Evolutionary conservation across 495 filamentous ascomycete genomes (phyloP).

Genomic region (Immersiella caudata): DNA sequence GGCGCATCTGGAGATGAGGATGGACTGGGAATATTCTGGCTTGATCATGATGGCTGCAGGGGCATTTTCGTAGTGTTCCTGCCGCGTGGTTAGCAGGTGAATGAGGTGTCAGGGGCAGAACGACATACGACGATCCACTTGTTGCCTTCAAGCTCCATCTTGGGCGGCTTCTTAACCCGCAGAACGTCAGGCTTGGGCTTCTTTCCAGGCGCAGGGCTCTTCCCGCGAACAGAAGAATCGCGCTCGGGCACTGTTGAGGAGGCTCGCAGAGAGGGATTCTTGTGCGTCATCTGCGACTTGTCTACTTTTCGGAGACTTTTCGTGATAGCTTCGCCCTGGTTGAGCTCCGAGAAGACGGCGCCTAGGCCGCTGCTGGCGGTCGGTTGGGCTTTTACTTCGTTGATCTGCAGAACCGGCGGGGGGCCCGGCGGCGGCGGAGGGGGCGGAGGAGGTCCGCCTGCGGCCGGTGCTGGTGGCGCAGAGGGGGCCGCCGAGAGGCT

Average conservation of each 20-base stretch:
- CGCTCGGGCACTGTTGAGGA: slow-evolving; percentile 67
- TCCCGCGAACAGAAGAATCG: slow-evolving; percentile 62
- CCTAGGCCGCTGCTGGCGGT: slow-evolving; percentile 60
- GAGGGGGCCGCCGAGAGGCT: slow-evolving; percentile 40
- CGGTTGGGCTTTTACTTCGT: slow-evolving; percentile 42
- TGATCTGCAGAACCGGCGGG: slow-evolving; percentile 54
- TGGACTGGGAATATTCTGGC: slow-evolving; percentile 79
- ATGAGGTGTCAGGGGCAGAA: background rate
- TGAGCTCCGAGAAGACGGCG: slow-evolving; percentile 88
- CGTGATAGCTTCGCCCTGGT: slow-evolving; percentile 84
- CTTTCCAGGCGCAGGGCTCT: slow-evolving; percentile 82
- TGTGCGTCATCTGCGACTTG: slow-evolving; percentile 94
- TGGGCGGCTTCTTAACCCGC: slow-evolving; percentile 88
- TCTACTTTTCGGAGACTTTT: slow-evolving; percentile 89
- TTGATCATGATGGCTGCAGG: slow-evolving; percentile 78
- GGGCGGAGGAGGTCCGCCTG: slow-evolving; percentile 65
- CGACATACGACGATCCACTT: slow-evolving; percentile 82
- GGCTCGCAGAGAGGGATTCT: slow-evolving; percentile 89
- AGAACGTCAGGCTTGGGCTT: slow-evolving; percentile 95
- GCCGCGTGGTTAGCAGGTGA: background rate
- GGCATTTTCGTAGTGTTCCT: slow-evolving; percentile 92
- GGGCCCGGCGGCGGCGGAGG: slow-evolving; percentile 73
- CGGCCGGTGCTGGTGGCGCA: slow-evolving; percentile 42
- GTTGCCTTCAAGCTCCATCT: slow-evolving; percentile 89
- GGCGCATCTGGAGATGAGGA: slow-evolving; percentile 88